Percentiles rank a stretch among this genome's conserved stretches.
phyloP scores from a whole-genome alignment of 2,329 filamentous ascomycete genomes.

The Calonectria fujianensis region DNA sequence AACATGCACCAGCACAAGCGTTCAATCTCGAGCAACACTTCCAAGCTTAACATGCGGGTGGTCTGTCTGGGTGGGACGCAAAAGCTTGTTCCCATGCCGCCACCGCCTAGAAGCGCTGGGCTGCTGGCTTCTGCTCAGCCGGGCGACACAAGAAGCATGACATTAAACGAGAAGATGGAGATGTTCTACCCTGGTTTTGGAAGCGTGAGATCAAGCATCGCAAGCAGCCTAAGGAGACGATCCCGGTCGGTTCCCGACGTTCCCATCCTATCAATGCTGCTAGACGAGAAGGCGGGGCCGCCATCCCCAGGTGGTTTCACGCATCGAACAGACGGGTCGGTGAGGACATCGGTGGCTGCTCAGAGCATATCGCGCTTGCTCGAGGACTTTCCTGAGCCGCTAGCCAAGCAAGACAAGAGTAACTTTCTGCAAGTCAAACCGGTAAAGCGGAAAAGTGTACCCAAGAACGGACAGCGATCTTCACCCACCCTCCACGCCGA shows the following conservation, averaged over 20 bases:
- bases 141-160: slow-evolving; percentile 75
- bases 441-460: slow-evolving; percentile 32
- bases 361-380: slow-evolving; percentile 36
- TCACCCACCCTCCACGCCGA: slow-evolving; percentile 70
- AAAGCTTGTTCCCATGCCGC: slow-evolving; percentile 71
- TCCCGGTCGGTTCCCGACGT: slow-evolving; percentile 54
- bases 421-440: slow-evolving; percentile 50
- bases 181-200: slow-evolving; percentile 67
- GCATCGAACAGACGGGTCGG: slow-evolving; percentile 32
- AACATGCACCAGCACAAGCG: slow-evolving; percentile 65
- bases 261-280: slow-evolving; percentile 44
- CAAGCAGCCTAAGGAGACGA: slow-evolving; percentile 52
- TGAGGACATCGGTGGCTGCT: slow-evolving; percentile 32
- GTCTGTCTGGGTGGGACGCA: slow-evolving; percentile 65
- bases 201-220: slow-evolving; percentile 31
- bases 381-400: slow-evolving; percentile 38
- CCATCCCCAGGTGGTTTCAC: slow-evolving; percentile 26
- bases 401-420: slow-evolving; percentile 3
- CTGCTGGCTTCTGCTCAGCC: slow-evolving; percentile 64
- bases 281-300: slow-evolving; percentile 19
- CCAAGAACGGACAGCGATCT: slow-evolving; percentile 63
- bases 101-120: slow-evolving; percentile 66
- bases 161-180: slow-evolving; percentile 74
- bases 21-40: slow-evolving; percentile 69
- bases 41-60: slow-evolving; percentile 67